A percentile compares a stretch with the other conserved stretches of the same genome.
phyloP scores from a whole-genome alignment of 129 eudicot genomes.

The Calendula officinalis region DNA sequence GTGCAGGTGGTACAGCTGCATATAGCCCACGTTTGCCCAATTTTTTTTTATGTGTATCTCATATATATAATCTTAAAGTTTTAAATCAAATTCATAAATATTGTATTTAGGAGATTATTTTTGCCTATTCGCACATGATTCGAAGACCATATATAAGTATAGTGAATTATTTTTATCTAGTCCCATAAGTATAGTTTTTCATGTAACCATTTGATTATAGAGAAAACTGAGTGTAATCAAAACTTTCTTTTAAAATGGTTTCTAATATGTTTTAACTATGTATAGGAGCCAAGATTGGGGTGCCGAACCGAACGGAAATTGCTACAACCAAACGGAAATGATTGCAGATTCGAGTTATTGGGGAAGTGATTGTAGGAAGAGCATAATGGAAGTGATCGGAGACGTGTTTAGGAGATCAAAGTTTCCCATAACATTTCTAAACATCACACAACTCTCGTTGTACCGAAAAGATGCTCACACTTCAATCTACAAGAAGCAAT shows the following conservation, averaged over 20 bases:
- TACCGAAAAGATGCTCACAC: neutral
- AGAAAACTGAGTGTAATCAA: neutral
- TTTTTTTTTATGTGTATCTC: too few relatives aligned
- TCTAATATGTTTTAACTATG: neutral
- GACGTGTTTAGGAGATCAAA: neutral
- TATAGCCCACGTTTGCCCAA: too few relatives aligned
- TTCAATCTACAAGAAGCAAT: slow-evolving; percentile 2
- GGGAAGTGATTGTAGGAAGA: neutral
- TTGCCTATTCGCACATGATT: too few relatives aligned
- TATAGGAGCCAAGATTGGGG: slow-evolving; percentile 4
- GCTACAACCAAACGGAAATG: neutral
- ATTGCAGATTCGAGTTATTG: neutral
- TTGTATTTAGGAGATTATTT: too few relatives aligned
- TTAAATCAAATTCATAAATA: too few relatives aligned
- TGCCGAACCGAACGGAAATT: neutral
- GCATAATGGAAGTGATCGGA: neutral
- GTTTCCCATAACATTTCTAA: neutral
- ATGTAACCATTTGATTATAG: neutral
- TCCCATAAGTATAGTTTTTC: too few relatives aligned
- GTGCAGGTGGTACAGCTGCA: too few relatives aligned
- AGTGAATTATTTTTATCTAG: too few relatives aligned
- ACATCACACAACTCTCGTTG: neutral
- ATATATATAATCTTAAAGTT: too few relatives aligned
- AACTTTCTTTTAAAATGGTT: neutral
- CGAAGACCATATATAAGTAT: too few relatives aligned